Conservation (phyloP, 73 alveolate species). For the Urostyla sp. region DNA sequence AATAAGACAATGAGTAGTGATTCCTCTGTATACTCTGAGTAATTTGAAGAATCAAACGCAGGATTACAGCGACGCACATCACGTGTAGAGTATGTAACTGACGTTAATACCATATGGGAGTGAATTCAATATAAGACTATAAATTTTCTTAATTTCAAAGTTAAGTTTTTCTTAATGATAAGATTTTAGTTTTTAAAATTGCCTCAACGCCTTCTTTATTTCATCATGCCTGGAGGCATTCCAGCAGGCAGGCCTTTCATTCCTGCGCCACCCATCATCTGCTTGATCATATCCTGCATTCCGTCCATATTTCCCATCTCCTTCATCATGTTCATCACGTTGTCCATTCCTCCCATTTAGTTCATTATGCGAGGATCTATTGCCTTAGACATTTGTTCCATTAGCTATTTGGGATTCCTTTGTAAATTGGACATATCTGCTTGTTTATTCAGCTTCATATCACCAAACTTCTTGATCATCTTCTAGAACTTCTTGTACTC, state of each 20-base stretch:
- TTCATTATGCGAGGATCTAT: constrained; percentile 95
- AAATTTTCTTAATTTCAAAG: background rate
- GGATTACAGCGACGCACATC: background rate
- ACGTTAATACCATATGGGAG: background rate
- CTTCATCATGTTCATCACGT: constrained; percentile 97
- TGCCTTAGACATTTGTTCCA: constrained; percentile 89
- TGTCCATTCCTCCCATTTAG: constrained; percentile 97
- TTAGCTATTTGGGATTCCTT: constrained; percentile 92
- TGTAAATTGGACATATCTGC: constrained; percentile 80
- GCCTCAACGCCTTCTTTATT: constrained; percentile 36
- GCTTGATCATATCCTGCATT: constrained; percentile 89
- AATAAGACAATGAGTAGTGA: background rate
- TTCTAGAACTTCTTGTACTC: constrained; percentile 93
- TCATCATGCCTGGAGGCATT: constrained; percentile 56
- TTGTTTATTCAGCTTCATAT: constrained; percentile 82
- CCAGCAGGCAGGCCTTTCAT: constrained; percentile 8
- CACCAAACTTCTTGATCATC: constrained; percentile 92
- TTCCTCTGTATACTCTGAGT: background rate
- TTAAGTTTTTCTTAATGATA: background rate
- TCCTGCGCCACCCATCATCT: constrained; percentile 72
- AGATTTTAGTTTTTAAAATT: background rate
- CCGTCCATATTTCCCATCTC: constrained; percentile 96
- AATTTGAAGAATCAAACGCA: background rate
- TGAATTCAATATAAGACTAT: background rate
- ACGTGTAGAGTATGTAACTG: constrained; percentile 30